A percentile compares a stretch with the other conserved stretches of the same genome.
phyloP scores from a whole-genome alignment of 2,329 filamentous ascomycete genomes.

The Gaeumannomyces sp. region DNA sequence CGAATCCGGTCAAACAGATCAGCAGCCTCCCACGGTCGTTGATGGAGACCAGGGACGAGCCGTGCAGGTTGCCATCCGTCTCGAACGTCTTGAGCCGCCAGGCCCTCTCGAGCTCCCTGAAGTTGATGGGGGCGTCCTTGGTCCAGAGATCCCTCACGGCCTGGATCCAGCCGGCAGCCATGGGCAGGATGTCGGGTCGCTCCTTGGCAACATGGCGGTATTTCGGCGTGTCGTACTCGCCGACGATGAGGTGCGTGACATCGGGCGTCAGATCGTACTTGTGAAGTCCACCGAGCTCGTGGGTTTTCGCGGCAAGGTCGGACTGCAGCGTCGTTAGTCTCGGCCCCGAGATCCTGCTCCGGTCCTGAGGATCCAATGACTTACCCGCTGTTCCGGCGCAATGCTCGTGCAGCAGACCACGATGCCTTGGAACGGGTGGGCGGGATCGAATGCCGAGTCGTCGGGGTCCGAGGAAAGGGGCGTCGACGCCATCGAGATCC shows the following conservation, averaged over 20 bases:
- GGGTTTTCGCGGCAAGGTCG: slow-evolving; percentile 56
- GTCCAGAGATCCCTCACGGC: slow-evolving; percentile 77
- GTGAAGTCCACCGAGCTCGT: slow-evolving; percentile 79
- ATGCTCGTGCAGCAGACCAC: slow-evolving; percentile 87
- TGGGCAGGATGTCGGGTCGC: slow-evolving; percentile 76
- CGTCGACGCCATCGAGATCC: not conserved
- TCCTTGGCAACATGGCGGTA: slow-evolving; percentile 93
- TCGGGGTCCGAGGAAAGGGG: slow-evolving; percentile 14
- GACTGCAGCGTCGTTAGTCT: slow-evolving; percentile 26
- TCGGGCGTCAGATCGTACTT: slow-evolving; percentile 92
- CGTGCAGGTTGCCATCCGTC: slow-evolving; percentile 31
- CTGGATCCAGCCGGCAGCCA: slow-evolving; percentile 79
- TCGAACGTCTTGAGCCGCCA: slow-evolving; percentile 61
- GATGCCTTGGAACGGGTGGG: slow-evolving; percentile 61
- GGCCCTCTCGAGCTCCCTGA: slow-evolving; percentile 60
- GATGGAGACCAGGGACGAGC: slow-evolving; percentile 21
- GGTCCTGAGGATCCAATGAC: slow-evolving; percentile 21
- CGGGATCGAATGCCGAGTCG: slow-evolving; percentile 41
- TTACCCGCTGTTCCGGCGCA: slow-evolving; percentile 68
- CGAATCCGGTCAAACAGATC: slow-evolving; percentile 53
- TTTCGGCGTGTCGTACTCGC: slow-evolving; percentile 82
- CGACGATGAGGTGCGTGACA: slow-evolving; percentile 90
- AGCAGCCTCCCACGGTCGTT: slow-evolving; percentile 35
- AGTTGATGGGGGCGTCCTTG: slow-evolving; percentile 67
- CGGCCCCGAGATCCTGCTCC: slow-evolving; percentile 7